Base-by-base conservation (phyloP, 2,329 filamentous ascomycete species). In the Scedosporium apiospermum region DNA sequence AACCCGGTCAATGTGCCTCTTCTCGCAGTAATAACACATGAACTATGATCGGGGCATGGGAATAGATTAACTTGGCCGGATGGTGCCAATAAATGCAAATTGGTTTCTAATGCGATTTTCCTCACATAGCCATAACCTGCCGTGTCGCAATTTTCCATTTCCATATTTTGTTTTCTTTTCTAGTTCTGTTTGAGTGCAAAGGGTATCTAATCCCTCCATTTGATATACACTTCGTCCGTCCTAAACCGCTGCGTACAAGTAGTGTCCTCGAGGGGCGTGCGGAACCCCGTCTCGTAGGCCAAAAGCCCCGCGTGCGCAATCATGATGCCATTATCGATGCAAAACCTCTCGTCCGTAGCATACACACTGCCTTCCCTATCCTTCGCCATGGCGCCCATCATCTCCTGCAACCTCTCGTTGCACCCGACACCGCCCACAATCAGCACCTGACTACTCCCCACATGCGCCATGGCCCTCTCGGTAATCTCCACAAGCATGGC, bases 291-390 rank as follows among this genome's bases (percentile, higher is more conserved):
- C 73, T 87, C 81, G 72, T 89, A 95, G 1, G 93, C 93, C 69
- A 97, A 73, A 69, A 99, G 76, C 2, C 95, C 95, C 1, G 95
- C 95, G 74, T 99, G 93, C 1, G 95, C 95, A 77, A 99, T 99
- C 95, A 99, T 99, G 72, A 99, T 98, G 58, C 95, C 95, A 70
- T 99, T 99, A 75, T 99, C 95, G 69, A 99, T 99, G 73, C 95
- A 99, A 74, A 96, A 99, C 57, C 95, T 82, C 79, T 99, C 95
- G 73, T 99, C 95, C 0, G 93, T 98, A 26, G 95, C 93, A 76
- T 90, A 97, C 3, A 98, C 91, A 69, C 86, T 93, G 3, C 95
- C 95, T 61, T 92, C 91, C 44, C 95, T 80, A 73, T 96, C 93
- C 55, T 80, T 80, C 16, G 93, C 93, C 95, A 99, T 99, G 57